Evolutionary conservation across 1,284 basidiomycete genomes (phyloP), one percentile per base, ranked within the genome.

Genomic region (Apiotrichum montevideense): DNA sequence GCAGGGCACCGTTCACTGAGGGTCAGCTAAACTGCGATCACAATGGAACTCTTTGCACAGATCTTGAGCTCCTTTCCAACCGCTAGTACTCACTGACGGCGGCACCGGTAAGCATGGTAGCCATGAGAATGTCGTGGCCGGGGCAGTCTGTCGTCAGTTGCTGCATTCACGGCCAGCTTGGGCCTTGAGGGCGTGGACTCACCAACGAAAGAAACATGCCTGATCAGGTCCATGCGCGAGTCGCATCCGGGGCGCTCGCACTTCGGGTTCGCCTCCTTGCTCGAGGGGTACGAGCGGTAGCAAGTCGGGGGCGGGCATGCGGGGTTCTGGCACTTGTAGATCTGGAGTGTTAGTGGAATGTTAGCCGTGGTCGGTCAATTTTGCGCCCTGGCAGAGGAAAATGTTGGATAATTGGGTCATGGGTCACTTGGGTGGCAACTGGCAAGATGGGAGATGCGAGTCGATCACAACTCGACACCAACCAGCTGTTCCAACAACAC

Each of bases 21-120:
- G 21, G 55, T 62, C 45, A 62, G 53, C 48, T 32, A 13, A 29
- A 29, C 29, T 29, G 29, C 29, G 29, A 29, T 29, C 29, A 29
- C 29, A 29, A 29, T 3, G 29, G 29, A 29, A 3, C 29, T 29
- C 29, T 29, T 29, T 3, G 29, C 3, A 34, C 37, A 29, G 3
- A 4, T 4, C 21, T 10, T 10, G 6, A 15, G 34, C 2, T 6
- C 8, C 48, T 64, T 68, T 51, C 6, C 15, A 8, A 4, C 32
- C 7, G 6, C n/a, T 7, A 2, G 10, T 39, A 72, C 71, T 64
- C 59, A 72, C 71, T 94, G 81, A 98, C 95, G 32, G 96, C 96
- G 43, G 95, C 95, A 78, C 95, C 95, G 83, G 98, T 98, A 69
- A 98, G 82, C 96, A 98, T 98, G 66, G 95, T 98, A 58, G 95